These are phyloP conservation scores for Flaveria floridana DNA, from an alignment of 140 eudicot species.

Conservation along the genomic window DNA sequence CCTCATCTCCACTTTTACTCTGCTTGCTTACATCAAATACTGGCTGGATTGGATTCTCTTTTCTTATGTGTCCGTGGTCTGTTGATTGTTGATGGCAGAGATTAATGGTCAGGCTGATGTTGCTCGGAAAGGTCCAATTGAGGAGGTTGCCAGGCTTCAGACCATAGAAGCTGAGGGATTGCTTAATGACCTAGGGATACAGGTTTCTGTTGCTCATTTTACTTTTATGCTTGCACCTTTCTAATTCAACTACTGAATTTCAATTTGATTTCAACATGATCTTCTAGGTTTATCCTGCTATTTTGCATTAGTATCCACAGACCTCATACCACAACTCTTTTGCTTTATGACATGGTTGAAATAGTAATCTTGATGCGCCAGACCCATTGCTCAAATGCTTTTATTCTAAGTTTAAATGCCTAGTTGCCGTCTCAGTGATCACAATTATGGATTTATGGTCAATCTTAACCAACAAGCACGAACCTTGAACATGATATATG, in stretches of 20 bases:
- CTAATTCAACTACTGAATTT: neutral
- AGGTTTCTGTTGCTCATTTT: constrained; percentile 48
- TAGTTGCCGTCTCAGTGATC: constrained; percentile 9
- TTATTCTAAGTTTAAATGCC: neutral
- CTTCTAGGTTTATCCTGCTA: neutral
- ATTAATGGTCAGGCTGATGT: constrained; percentile 49
- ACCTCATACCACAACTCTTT: too few species aligned
- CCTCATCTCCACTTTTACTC: neutral
- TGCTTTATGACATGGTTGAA: too few species aligned
- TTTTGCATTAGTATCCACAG: neutral
- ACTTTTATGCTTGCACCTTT: too few species aligned
- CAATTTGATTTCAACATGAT: neutral
- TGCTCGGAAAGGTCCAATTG: constrained; percentile 63
- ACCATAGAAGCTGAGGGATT: constrained; percentile 71
- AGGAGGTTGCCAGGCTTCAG: constrained; percentile 78
- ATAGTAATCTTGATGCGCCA: neutral
- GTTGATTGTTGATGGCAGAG: constrained; percentile 39
- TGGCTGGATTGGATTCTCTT: neutral
- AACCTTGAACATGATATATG: too few species aligned
- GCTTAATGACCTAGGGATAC: constrained; percentile 62
- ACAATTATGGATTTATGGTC: neutral
- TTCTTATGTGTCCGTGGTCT: constrained; percentile 12
- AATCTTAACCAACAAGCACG: too few species aligned
- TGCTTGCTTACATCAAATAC: too few species aligned
- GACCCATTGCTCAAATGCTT: neutral